phyloP scores from a whole-genome alignment of 768 basidiomycete genomes.

The Pleurotus salmoneostramineus region DNA sequence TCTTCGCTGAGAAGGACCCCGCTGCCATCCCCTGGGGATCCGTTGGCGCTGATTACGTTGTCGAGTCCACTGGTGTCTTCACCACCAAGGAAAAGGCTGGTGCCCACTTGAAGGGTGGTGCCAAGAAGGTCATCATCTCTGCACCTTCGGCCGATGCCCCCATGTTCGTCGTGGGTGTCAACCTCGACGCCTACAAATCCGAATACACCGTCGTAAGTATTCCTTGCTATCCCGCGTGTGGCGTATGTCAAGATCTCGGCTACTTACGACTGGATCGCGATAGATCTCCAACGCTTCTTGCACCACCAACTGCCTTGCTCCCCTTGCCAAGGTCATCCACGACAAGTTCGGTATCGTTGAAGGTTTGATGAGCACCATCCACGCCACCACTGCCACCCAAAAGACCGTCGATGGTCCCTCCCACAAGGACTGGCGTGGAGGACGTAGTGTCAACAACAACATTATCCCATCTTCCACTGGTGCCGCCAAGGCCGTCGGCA shows the following conservation, averaged over 20 bases:
- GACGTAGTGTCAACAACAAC: conserved; percentile 94
- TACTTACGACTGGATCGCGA: not conserved
- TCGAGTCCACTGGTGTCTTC: conserved; percentile 99
- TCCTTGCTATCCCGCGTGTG: conserved; percentile 6
- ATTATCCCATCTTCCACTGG: conserved; percentile 99
- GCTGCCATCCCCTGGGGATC: conserved; percentile 78
- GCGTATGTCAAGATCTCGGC: not conserved
- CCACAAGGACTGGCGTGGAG: conserved; percentile 95
- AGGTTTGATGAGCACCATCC: conserved; percentile 98
- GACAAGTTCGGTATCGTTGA: conserved; percentile 97
- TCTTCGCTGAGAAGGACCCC: conserved; percentile 88
- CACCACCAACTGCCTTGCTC: conserved; percentile 99
- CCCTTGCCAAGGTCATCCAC: conserved; percentile 95
- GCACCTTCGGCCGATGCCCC: conserved; percentile 97
- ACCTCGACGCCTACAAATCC: conserved; percentile 88
- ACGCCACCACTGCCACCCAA: conserved; percentile 94
- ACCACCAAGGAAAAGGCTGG: conserved; percentile 93
- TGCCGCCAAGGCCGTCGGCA: conserved; percentile 99
- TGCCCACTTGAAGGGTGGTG: conserved; percentile 95
- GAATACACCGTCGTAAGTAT: conserved; percentile 77
- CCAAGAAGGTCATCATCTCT: conserved; percentile 99
- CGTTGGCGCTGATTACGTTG: conserved; percentile 85
- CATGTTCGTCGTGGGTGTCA: conserved; percentile 95
- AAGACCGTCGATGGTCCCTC: conserved; percentile 96
- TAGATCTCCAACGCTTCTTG: conserved; percentile 98